A percentile compares a stretch with the other conserved stretches of the same genome.
phyloP scores from a whole-genome alignment of 2,329 filamentous ascomycete species.

The Fusarium azukiicola region DNA sequence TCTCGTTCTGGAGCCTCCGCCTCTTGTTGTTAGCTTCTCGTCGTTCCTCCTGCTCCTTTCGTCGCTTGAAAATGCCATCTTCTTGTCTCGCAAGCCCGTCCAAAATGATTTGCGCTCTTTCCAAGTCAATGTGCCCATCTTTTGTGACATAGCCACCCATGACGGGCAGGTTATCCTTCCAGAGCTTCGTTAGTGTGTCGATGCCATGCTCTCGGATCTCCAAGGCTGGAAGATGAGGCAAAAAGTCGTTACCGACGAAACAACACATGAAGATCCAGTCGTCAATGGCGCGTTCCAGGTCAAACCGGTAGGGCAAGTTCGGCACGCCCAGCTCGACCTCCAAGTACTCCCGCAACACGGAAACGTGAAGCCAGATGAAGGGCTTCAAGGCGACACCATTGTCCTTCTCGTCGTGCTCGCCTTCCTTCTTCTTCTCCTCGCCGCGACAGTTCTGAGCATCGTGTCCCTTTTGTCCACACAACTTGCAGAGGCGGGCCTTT shows the following conservation, averaged over 20 bases:
- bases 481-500: conserved; percentile 89
- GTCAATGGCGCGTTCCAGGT: conserved; percentile 95
- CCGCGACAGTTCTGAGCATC: conserved; percentile 93
- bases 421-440: conserved; percentile 87
- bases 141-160: conserved; percentile 99
- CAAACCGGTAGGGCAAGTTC: conserved; percentile 91
- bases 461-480: conserved; percentile 96
- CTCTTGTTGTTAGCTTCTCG: conserved; percentile 90
- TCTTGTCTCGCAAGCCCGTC: conserved; percentile 95
- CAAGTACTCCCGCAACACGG: conserved; percentile 94
- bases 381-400: conserved; percentile 88
- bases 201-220: conserved; percentile 99
- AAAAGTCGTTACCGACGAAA: conserved; percentile 99
- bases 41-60: conserved; percentile 92
- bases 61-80: conserved; percentile 93
- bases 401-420: conserved; percentile 91
- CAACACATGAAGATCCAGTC: conserved; percentile 99
- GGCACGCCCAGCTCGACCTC: conserved; percentile 93
- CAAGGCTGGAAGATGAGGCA: conserved; percentile 97
- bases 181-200: conserved; percentile 97
- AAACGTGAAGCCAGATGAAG: conserved; percentile 99
- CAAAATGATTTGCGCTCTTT: conserved; percentile 92
- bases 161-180: conserved; percentile 93
- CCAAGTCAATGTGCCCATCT: conserved; percentile 94
- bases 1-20: conserved; percentile 85